Conservation (phyloP, 352 stramenopile species). For the Pythium volutum region DNA sequence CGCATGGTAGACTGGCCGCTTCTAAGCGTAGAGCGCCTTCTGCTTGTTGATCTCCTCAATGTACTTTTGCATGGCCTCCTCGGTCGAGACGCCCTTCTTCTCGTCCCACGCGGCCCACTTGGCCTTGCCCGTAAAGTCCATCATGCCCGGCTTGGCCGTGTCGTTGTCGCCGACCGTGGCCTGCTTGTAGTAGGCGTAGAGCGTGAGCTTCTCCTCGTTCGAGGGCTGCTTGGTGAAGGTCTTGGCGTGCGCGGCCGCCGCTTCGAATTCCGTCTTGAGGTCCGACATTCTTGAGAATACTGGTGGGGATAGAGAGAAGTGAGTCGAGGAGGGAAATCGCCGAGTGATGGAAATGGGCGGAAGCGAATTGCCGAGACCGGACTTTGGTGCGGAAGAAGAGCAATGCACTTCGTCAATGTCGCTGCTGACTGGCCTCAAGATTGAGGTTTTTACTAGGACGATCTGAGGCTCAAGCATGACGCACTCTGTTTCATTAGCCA, state of each 20-base stretch:
- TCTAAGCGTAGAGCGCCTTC: slow-evolving; percentile 79
- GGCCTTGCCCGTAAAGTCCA: slow-evolving; percentile 83
- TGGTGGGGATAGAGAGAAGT: slow-evolving; percentile 16
- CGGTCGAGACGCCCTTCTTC: slow-evolving; percentile 81
- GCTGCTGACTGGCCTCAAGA: slow-evolving; percentile 10
- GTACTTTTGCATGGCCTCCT: slow-evolving; percentile 88
- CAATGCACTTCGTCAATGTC: slow-evolving; percentile 3
- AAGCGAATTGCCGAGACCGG: slow-evolving; percentile 1
- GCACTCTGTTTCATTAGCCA: slow-evolving; percentile 19
- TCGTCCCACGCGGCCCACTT: slow-evolving; percentile 89
- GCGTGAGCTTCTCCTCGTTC: slow-evolving; percentile 89
- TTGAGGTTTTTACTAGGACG: slow-evolving; percentile 20
- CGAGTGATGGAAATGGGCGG: slow-evolving; percentile 31
- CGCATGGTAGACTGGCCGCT: slow-evolving; percentile 4
- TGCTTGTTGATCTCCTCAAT: slow-evolving; percentile 82
- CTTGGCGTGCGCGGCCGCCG: slow-evolving; percentile 70
- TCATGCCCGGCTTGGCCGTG: slow-evolving; percentile 79
- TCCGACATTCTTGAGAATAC: slow-evolving; percentile 59
- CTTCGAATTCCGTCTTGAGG: slow-evolving; percentile 83
- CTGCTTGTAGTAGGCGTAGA: slow-evolving; percentile 92
- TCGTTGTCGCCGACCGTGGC: slow-evolving; percentile 86
- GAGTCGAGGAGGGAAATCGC: slow-evolving; percentile 28
- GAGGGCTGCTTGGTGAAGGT: slow-evolving; percentile 73
- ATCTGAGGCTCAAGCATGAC: slow-evolving; percentile 20
- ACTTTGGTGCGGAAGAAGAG: slow-evolving; percentile 2